Base-by-base conservation (phyloP, 129 eudicot species). In the Dittrichia graveolens region DNA sequence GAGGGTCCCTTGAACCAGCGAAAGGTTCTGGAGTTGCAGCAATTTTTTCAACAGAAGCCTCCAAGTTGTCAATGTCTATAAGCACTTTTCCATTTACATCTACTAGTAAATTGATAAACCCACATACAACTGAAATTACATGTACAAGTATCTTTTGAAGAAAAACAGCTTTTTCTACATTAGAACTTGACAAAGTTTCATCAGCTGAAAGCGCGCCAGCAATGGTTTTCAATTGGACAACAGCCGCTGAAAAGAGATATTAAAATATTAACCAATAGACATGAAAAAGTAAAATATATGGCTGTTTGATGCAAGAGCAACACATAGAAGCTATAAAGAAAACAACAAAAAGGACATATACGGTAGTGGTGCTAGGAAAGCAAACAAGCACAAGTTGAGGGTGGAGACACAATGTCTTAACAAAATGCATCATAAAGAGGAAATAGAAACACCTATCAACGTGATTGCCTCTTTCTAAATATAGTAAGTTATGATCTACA, bases 171-270 rank as follows among this genome's bases (percentile, higher is more conserved):
- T 89, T 88, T 71, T 88, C 91, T 35, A 81, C 65, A 75, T 81
- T 77, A 12, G 82, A 46, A 69, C 72, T 77, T 62, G 84, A 79
- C 81, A 88, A 79, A 13, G 75, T 72, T 68, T 91, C 96, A 52
- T 86, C 97, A 14, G 89, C 82, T 47, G 96, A 78, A 75, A 95
- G 87, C 3, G 86, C 85, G 39, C 99, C 82, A 52, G 87, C 82
- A 76, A 95, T 81, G 58, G 97, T 80, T 82, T 95, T 95, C 66
- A 95, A 85, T 62, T 88, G 99, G 73, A 95, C 97, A 81, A 91
- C 99, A 78, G 94, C 85, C 62, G 87, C 99, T 95, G 97, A 75
- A 77, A 24, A 78, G 43, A 80, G 65, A 65, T 45, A 67, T 16
- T 45, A 47, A 34, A 34, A 76, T 57, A 63, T 67, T 43, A 72